These are phyloP conservation scores for Clarireedia monteithiana DNA, from an alignment of 2,329 filamentous ascomycete species.

Conservation along the genomic window DNA sequence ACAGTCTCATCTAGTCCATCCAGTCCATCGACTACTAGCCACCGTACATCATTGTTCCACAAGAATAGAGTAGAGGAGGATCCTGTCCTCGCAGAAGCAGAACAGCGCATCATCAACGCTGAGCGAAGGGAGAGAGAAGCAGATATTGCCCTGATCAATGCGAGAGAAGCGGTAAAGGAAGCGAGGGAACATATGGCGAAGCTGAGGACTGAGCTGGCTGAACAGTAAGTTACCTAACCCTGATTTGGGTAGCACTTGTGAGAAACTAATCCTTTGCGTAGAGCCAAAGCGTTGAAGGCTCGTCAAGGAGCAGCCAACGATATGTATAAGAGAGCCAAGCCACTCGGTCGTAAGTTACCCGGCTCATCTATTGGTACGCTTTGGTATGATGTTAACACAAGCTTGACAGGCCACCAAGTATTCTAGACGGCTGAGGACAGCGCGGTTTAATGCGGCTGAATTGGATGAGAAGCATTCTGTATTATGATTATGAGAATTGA, in stretches of 20 bases:
- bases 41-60: conserved; percentile 1
- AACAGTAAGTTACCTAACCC: background rate
- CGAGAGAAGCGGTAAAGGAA: conserved; percentile 1
- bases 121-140: conserved; percentile 5
- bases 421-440: background rate
- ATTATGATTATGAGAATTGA: background rate
- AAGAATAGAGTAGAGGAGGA: conserved; percentile 1
- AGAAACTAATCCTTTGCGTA: conserved; percentile 1
- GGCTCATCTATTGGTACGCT: background rate
- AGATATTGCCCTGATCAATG: conserved; percentile 3
- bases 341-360: conserved; percentile 8
- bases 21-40: background rate
- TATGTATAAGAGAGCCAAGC: conserved; percentile 6
- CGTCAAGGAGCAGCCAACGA: conserved; percentile 3
- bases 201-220: conserved; percentile 1
- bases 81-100: conserved; percentile 1
- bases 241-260: background rate
- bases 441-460: background rate
- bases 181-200: conserved; percentile 4
- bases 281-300: background rate
- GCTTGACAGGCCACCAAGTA: background rate
- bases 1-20: background rate
- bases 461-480: background rate
- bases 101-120: conserved; percentile 5
- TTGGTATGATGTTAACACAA: background rate